Base-by-base conservation (phyloP, 768 basidiomycete genomes). In the Auriculariales sp. region DNA sequence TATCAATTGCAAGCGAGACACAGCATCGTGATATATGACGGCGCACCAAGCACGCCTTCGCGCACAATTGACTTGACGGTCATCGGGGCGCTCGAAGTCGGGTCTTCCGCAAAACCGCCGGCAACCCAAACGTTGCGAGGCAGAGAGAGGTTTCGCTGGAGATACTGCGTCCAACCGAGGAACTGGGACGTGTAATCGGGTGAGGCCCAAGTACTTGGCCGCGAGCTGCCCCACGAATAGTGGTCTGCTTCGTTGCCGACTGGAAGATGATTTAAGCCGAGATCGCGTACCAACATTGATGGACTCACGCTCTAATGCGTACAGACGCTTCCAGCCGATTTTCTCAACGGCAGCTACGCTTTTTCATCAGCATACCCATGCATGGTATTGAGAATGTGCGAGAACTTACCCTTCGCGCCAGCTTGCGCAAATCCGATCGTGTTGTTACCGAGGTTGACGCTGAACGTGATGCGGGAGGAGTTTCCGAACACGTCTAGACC, bases 361-460 rank as follows among this genome's bases (percentile, higher is more conserved):
- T 39, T 52, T 28, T 58, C 12, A 19, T 39, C 10, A 12, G 36
- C 17, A 44, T 15, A 32, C 15, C n/a, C n/a, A n/a, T 7, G 39
- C 12, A 15, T 22, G 12, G 22, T 7, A 44, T 19, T 24, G 39
- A n/a, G 19, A 25, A 24, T n/a, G 17, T 39, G 10, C 10, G 22
- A 9, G 15, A 22, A 25, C 39, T 9, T 22, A 24, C 39, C 39
- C 19, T 44, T 44, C 5, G 27, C 22, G 15, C 39, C 39, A 7
- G 39, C 55, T 19, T 54, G 51, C 2, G 63, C 63, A 24, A 61
- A 57, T 4, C 51, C 50, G 31, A 61, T 55, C 14, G 62, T 57
- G 49, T 60, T 50, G 36, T 64, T 64, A 1, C 61, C 63, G 10
- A 64, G 55, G 53, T 64, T 64, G 29, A 63, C 59, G 22, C 53